Conservation (phyloP, 2,329 filamentous ascomycete genomes). For the Microsporum canis region DNA sequence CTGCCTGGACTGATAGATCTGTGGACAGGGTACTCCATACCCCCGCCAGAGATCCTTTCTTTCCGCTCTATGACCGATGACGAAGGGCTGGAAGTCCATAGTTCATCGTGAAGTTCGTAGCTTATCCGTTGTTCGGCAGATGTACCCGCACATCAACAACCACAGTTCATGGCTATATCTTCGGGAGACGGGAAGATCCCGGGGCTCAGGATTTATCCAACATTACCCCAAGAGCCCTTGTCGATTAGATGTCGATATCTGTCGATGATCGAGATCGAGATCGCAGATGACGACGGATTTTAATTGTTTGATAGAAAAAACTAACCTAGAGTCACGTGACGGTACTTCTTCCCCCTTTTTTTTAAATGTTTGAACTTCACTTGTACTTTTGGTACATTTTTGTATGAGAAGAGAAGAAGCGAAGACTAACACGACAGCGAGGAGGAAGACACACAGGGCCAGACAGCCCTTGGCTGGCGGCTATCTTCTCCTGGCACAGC, state of each 20-base stretch:
- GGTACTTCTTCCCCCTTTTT: no score
- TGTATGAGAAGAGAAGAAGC: not conserved
- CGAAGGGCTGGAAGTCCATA: not conserved
- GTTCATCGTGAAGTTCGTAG: not conserved
- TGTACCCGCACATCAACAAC: not conserved
- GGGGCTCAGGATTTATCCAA: not conserved
- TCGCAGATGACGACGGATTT: no score
- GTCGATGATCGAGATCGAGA: not conserved
- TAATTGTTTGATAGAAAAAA: no score
- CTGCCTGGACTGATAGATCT: not conserved
- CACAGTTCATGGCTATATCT: not conserved
- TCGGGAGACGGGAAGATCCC: not conserved
- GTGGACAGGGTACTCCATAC: not conserved
- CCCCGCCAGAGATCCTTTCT: not conserved
- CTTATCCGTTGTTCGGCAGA: not conserved
- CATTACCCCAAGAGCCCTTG: not conserved
- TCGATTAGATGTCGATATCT: no score
- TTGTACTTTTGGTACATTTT: not conserved
- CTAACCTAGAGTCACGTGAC: no score
- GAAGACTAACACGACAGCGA: not conserved
- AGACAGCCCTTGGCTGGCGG: not conserved
- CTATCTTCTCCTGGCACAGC: not conserved
- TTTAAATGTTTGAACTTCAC: not conserved
- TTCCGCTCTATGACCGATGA: not conserved
- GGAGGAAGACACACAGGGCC: not conserved